Base-by-base conservation (phyloP, 2,329 filamentous ascomycete species). In the Aureobasidium sp. region DNA sequence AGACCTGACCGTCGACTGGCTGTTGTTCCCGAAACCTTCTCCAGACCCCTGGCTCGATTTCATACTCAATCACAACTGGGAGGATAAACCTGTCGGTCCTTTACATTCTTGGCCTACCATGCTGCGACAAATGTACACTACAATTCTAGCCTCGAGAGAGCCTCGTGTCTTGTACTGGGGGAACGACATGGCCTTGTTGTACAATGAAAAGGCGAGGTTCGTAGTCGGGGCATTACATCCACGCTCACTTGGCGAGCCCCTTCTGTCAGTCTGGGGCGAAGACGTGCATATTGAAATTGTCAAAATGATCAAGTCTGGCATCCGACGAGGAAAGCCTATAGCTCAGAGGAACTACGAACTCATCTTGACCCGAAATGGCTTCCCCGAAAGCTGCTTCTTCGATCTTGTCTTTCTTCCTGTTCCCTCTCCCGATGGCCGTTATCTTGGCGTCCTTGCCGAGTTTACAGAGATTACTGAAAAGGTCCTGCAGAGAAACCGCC, bases 351-450 rank as follows among this genome's bases (percentile, higher is more conserved):
- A 62, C 25, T 27, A 55, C n/a, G 27, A 36, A 25, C 25, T 53
- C 8, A 41, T 41, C 6, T 20, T 62, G n/a, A 25, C 29, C 5
- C n/a, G 60, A 20, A 7, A 69, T 45, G 70, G 69, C 7, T 69
- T 67, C 17, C 42, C 67, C 5, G 70, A 73, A 52, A 68, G 72
- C 60, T 68, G 66, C 1, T 71, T 67, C 44, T 71, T 67, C 63
- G 62, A 69, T 31, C 67, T 69, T 42, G 67, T 67, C 17, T 55
- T 70, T 11, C 58, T 71, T 3, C 71, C 71, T 0, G 62, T 72
- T 6, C 59, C 69, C 12, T 67, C 66, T 5, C 22, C 31, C 17
- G 59, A 65, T 42, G 64, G 64, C 5, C 42, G 29, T 12, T 60
- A 52, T 14, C 47, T 61, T 29, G 63, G 57, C 9, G 57, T 53